phyloP scores from a whole-genome alignment of 306 rosid species.

The Benincasa hispida region DNA sequence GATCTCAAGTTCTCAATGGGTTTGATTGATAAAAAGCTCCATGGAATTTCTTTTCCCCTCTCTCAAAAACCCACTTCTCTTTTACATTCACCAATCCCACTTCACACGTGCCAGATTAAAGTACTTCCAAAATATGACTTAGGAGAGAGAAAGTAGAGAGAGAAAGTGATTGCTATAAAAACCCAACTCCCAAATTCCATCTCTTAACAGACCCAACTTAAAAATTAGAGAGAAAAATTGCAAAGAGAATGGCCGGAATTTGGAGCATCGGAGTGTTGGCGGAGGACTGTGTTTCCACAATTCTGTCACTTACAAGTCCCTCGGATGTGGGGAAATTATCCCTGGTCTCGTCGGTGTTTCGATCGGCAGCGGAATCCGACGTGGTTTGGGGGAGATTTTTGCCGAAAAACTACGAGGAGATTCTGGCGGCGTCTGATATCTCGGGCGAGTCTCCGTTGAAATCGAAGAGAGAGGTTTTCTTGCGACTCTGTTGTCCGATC shows the following conservation, averaged over 20 bases:
- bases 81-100: too few relatives aligned
- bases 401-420: constrained; percentile 29
- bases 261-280: constrained; percentile 21
- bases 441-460: constrained; percentile 12
- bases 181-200: too few relatives aligned
- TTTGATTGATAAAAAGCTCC: too few relatives aligned
- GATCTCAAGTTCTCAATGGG: background rate
- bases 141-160: too few relatives aligned
- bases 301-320: constrained; percentile 36
- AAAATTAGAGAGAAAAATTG: too few relatives aligned
- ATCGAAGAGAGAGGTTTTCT: constrained; percentile 37
- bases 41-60: too few relatives aligned
- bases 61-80: background rate
- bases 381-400: constrained; percentile 41
- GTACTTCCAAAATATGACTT: too few relatives aligned
- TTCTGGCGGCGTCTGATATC: constrained; percentile 17
- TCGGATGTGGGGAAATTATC: constrained; percentile 26
- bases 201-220: background rate
- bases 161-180: too few relatives aligned
- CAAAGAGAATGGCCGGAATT: background rate
- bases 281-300: constrained; percentile 27
- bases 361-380: constrained; percentile 28
- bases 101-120: too few relatives aligned
- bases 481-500: constrained; percentile 21
- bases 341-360: constrained; percentile 28